Evolutionary conservation across 2,329 filamentous ascomycete genomes (phyloP), one percentile per base, ranked within the genome.

Genomic region (Talaromyces sp.): DNA sequence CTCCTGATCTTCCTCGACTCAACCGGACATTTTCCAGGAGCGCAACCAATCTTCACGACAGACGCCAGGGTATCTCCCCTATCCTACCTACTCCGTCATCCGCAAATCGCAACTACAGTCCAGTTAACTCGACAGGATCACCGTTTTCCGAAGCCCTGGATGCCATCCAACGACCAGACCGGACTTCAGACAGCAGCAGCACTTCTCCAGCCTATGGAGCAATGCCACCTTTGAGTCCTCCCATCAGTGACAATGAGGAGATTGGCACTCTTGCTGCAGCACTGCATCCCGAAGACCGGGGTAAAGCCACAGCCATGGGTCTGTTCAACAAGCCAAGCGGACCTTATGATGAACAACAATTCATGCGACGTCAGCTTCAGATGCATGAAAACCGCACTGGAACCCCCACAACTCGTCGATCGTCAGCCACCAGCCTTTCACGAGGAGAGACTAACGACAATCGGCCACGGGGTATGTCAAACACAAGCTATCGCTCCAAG

Each of bases 291-390:
- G 88, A 88, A 68, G 93, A 97, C 70, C 83, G 87, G 56, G 92
- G 90, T 61, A 96, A 95, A 74, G 90, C 91, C 5, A 96, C 92
- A 0, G 90, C 91, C 0, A 82, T 88, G 77, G 87, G 87, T 35
- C 81, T 87, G 0, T 90, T 90, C 75, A 90, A 90, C 69, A 92
- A 92, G 73, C 91, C 93, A 1, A 79, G 82, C 1, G 86, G 89
- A 60, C 86, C 88, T 8, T 97, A 95, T 70, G 92, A 96, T 71
- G 93, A 97, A 72, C 87, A 89, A 22, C 90, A 92, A 72, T 97
- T 92, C 72, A 86, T 91, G 5, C 90, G 96, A 73, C 87, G 92
- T 52, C 90, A 96, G 72, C 81, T 91, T 57, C 90, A 93, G 74
- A 86, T 97, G 75, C 90, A 94, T 68, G 86, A 90, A 71, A 90